Conservation (phyloP, 2,329 filamentous ascomycete species). For the Paraphaeosphaeria sporulosa region DNA sequence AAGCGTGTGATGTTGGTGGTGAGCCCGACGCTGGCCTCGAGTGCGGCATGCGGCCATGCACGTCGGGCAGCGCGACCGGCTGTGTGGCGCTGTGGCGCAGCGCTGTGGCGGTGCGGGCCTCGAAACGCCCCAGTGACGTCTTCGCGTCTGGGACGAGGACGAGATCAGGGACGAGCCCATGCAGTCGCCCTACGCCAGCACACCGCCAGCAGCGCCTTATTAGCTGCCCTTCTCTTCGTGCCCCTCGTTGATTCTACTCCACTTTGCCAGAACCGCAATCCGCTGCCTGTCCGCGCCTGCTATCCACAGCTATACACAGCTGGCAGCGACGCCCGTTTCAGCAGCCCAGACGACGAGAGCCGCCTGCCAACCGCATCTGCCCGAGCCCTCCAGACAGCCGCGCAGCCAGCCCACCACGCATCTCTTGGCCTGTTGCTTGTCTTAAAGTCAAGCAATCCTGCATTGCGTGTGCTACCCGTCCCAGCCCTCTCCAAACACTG, state of each 20-base stretch:
- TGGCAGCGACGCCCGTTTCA: conserved; percentile 51
- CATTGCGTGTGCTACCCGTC: conserved; percentile 11
- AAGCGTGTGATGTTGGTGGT: conserved; percentile 16
- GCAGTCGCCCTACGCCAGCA: conserved; percentile 30
- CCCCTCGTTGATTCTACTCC: conserved; percentile 19
- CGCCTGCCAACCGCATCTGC: conserved; percentile 43
- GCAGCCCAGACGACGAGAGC: conserved; percentile 30
- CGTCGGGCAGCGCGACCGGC: conserved; percentile 17
- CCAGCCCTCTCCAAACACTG: conserved; percentile 11
- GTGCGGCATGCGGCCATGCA: conserved; percentile 1
- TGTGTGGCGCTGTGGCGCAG: background rate
- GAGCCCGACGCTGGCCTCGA: background rate
- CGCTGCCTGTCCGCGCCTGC: conserved; percentile 31
- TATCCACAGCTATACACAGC: conserved; percentile 45
- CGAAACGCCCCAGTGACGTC: conserved; percentile 12
- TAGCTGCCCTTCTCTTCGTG: conserved; percentile 14
- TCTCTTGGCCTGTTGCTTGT: conserved; percentile 16
- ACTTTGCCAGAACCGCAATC: background rate
- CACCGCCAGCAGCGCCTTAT: conserved; percentile 18
- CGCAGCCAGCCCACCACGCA: conserved; percentile 25
- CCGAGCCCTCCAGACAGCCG: conserved; percentile 34
- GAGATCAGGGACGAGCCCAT: conserved; percentile 38
- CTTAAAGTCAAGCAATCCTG: conserved; percentile 28
- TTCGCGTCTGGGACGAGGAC: conserved; percentile 26
- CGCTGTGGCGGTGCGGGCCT: conserved; percentile 18